These are phyloP conservation scores for Colletotrichum brevisporum DNA, from an alignment of 2,329 filamentous ascomycete genomes.

Conservation along the genomic window DNA sequence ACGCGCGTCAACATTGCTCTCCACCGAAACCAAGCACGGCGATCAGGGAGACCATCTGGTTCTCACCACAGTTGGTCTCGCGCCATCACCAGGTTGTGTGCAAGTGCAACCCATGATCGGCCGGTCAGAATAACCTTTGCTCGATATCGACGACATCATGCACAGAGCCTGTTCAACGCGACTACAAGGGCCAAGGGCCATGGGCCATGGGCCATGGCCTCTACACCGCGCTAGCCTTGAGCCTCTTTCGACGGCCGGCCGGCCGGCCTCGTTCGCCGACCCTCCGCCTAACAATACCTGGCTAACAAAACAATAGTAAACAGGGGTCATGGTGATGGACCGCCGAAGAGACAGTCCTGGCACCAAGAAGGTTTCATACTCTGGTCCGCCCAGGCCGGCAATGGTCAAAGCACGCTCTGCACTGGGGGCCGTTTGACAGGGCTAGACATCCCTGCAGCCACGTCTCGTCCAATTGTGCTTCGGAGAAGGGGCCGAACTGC, in stretches of 20 bases:
- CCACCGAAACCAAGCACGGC: neutral
- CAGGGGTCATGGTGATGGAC: neutral
- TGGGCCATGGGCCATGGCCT: too few relatives aligned
- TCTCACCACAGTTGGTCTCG: neutral
- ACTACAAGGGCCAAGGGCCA: neutral
- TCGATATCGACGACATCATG: constrained; percentile 1
- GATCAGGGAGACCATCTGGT: neutral
- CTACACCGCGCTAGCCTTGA: neutral
- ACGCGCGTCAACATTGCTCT: constrained; percentile 9
- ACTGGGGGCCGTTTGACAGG: constrained; percentile 28
- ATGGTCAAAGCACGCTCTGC: constrained; percentile 34
- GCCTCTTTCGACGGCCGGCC: constrained; percentile 1
- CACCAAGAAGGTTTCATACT: constrained; percentile 39
- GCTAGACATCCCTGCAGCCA: constrained; percentile 21
- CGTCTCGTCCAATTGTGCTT: constrained; percentile 26
- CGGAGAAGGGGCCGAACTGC: constrained; percentile 5
- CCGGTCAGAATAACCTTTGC: constrained; percentile 5
- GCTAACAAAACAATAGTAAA: neutral
- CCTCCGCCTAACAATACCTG: neutral
- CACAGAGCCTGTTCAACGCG: neutral
- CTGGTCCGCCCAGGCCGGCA: constrained; percentile 18
- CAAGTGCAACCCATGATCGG: neutral
- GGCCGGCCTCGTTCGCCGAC: neutral
- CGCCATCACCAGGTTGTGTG: neutral
- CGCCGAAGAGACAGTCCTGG: constrained; percentile 26